Conservation (phyloP, 2,329 filamentous ascomycete genomes). For the Epichloe aotearoae region DNA sequence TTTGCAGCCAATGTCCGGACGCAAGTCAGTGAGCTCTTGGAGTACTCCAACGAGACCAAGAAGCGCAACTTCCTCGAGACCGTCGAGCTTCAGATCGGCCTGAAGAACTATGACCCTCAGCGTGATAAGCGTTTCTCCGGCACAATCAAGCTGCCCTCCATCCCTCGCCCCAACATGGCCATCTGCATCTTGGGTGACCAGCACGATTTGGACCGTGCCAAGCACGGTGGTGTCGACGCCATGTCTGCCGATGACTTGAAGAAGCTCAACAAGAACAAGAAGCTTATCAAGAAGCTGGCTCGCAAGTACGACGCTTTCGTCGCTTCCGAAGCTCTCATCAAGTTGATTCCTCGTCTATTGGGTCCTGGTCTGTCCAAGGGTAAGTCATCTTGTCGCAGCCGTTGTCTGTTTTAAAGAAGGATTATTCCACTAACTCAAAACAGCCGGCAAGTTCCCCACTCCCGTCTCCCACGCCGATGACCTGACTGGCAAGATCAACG, state of each 20-base stretch:
- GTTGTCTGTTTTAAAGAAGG: neutral
- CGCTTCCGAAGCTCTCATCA: slow-evolving; percentile 94
- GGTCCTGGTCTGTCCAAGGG: slow-evolving; percentile 97
- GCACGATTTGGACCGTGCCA: slow-evolving; percentile 99
- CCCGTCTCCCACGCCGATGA: slow-evolving; percentile 96
- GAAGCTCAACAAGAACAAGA: slow-evolving; percentile 99
- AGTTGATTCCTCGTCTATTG: slow-evolving; percentile 99
- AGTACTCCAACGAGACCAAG: slow-evolving; percentile 90
- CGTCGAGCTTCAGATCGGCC: slow-evolving; percentile 82
- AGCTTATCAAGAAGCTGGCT: slow-evolving; percentile 99
- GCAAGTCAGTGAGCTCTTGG: slow-evolving; percentile 86
- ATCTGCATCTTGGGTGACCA: slow-evolving; percentile 63
- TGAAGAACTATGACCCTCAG: slow-evolving; percentile 98
- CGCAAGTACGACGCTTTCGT: slow-evolving; percentile 99
- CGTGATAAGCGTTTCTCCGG: slow-evolving; percentile 99
- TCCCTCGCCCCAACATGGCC: slow-evolving; percentile 84
- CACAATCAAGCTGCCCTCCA: slow-evolving; percentile 86
- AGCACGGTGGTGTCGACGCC: slow-evolving; percentile 96
- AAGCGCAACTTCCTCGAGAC: slow-evolving; percentile 97
- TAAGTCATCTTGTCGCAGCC: slow-evolving; percentile 34
- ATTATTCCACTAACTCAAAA: slow-evolving; percentile 13
- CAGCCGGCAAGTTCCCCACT: slow-evolving; percentile 98
- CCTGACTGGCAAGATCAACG: slow-evolving; percentile 86
- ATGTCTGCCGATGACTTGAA: slow-evolving; percentile 98
- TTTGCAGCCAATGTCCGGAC: slow-evolving; percentile 72